Conservation (phyloP, 83 land plant genomes). For the Picea abies region DNA sequence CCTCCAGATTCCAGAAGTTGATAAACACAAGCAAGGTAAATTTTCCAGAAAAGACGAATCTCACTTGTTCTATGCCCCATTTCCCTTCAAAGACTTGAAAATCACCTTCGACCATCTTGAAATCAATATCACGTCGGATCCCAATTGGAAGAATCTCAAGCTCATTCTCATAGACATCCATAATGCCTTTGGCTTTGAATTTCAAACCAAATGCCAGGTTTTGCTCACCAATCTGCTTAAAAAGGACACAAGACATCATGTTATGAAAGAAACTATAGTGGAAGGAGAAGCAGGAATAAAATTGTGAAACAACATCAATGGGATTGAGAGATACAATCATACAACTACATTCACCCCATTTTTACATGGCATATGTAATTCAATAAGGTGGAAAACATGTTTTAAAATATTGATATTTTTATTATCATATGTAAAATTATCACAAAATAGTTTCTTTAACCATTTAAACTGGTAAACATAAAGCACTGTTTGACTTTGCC, state of each 20-base stretch:
- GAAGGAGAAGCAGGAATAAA: neutral
- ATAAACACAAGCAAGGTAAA: neutral
- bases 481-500: neutral
- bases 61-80: conserved; percentile 87
- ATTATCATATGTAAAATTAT: neutral
- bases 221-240: conserved; percentile 80
- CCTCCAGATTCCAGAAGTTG: neutral
- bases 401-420: neutral
- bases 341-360: neutral
- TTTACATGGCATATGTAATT: neutral
- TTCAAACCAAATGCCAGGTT: conserved; percentile 81
- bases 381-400: neutral
- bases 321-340: neutral
- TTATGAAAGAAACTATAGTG: neutral
- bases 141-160: conserved; percentile 45
- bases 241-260: conserved; percentile 1
- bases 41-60: neutral
- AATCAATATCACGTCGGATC: conserved; percentile 63
- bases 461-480: neutral
- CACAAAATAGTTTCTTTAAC: neutral
- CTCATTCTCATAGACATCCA: conserved; percentile 77
- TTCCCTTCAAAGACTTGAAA: conserved; percentile 76
- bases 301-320: neutral
- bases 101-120: conserved; percentile 92
- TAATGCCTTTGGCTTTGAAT: conserved; percentile 79